Evolutionary conservation across 441 rosid genomes (phyloP).

Genomic region (Gossypium davidsonii): DNA sequence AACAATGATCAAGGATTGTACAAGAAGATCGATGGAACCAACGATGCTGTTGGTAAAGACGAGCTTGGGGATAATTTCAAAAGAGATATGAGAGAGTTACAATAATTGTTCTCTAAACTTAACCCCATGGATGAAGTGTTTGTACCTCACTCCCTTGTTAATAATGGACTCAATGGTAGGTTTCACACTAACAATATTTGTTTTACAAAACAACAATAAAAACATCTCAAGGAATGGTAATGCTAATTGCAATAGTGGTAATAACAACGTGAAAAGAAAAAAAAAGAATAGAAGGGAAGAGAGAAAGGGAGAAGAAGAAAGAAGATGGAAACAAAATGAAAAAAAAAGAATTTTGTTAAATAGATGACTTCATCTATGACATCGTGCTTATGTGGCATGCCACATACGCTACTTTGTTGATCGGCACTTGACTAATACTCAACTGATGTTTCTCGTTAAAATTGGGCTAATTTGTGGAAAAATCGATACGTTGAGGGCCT

Average conservation of each 20-base stretch:
- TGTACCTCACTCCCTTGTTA: slow-evolving; percentile 65
- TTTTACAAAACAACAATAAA: slow-evolving; percentile 11
- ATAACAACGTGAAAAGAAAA: no score
- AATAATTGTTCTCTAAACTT: slow-evolving; percentile 79
- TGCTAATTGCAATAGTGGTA: background rate
- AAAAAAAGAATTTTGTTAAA: no score
- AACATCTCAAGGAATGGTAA: slow-evolving; percentile 22
- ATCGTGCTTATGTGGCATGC: no score
- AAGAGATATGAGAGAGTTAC: slow-evolving; percentile 66
- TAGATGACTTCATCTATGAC: no score
- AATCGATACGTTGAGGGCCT: no score
- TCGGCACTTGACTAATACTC: no score
- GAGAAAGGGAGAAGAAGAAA: no score
- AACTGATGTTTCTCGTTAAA: no score
- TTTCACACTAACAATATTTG: slow-evolving; percentile 31
- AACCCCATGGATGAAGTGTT: slow-evolving; percentile 89
- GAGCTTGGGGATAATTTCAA: slow-evolving; percentile 31
- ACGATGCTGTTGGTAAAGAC: slow-evolving; percentile 19
- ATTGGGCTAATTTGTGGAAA: no score
- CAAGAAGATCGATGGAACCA: slow-evolving; percentile 34
- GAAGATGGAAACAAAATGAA: no score
- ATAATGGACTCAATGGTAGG: slow-evolving; percentile 27
- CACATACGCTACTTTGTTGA: no score
- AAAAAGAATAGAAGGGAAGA: no score
- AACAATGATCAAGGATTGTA: slow-evolving; percentile 30